phyloP scores from a whole-genome alignment of 1,139 yeast genomes.

The Taphrina deformans region DNA sequence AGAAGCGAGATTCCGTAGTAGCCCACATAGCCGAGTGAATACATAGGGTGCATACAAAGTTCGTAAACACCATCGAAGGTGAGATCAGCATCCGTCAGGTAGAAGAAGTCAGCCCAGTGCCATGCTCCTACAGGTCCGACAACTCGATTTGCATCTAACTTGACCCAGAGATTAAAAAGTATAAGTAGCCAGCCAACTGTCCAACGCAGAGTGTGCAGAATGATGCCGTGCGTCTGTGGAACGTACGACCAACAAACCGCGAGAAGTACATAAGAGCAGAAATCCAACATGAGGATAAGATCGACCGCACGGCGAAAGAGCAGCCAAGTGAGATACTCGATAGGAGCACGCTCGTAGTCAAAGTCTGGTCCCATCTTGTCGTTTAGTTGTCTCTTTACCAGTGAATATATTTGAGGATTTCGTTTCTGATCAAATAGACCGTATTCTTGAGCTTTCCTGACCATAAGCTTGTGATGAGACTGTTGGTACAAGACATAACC shows the following conservation, averaged over 20 bases:
- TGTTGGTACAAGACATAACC: slow-evolving; percentile 70
- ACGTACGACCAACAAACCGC: slow-evolving; percentile 58
- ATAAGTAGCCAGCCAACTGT: slow-evolving; percentile 53
- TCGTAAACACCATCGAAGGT: slow-evolving; percentile 90
- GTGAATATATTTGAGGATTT: slow-evolving; percentile 48
- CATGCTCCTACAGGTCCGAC: slow-evolving; percentile 82
- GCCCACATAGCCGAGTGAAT: slow-evolving; percentile 85
- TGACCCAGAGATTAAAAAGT: slow-evolving; percentile 80
- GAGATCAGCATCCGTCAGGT: slow-evolving; percentile 73
- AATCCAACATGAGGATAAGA: slow-evolving; percentile 81
- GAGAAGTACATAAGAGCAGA: slow-evolving; percentile 70
- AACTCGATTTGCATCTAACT: slow-evolving; percentile 82
- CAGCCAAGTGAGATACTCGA: slow-evolving; percentile 82
- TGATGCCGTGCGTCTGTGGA: slow-evolving; percentile 49
- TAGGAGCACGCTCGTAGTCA: slow-evolving; percentile 57
- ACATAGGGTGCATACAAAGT: slow-evolving; percentile 93
- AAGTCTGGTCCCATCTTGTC: slow-evolving; percentile 63
- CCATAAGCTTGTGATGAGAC: slow-evolving; percentile 60
- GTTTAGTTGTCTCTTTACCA: slow-evolving; percentile 54
- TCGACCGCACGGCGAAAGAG: slow-evolving; percentile 78
- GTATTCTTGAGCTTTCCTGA: slow-evolving; percentile 55
- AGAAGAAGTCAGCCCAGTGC: slow-evolving; percentile 96
- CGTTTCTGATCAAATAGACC: slow-evolving; percentile 52
- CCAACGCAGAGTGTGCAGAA: slow-evolving; percentile 48
- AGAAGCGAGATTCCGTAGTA: slow-evolving; percentile 59